Base-by-base conservation (phyloP, 73 alveolate genomes). In the Stentor coeruleus region DNA sequence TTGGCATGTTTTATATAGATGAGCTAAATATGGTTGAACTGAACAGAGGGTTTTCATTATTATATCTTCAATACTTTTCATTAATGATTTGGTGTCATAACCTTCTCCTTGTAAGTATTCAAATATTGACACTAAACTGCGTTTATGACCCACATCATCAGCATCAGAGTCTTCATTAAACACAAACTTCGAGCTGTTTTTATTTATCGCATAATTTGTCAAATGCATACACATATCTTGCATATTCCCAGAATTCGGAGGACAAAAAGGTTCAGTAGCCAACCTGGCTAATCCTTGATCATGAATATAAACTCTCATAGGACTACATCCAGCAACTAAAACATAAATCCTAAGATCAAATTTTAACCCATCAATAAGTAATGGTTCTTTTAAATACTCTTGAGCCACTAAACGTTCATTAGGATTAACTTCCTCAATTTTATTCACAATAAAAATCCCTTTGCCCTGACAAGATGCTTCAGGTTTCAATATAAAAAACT, bases 211-310 rank as follows among this genome's bases (percentile, higher is more conserved):
- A 75, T 93, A 93, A 85, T 93, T 93, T 14, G 98, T 93, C 26
- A 93, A 81, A 83, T 93, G 98, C 98, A 93, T 93, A 84, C 89
- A 93, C 42, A 89, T 38, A 66, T 93, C 89, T 31, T 57, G 59
- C 73, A 91, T 36, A 89, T 93, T 93, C 31, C 81, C 59, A 36
- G 85, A 81, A 31, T 84, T 81, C 2, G 98, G 98, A 26, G 85
- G 81, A 20, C 74, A 75, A 66, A 91, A 93, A 36, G 81, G 80
- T 30, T 85, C 95, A 20, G 94, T 86, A 3, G 98, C 94, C 81
- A 94, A 87, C 74, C 98, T 87, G 37, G 96, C 98, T 59, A 95
- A 77, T 0, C 99, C 99, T 83, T 95, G 99, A 88, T 94, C 86
- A 82, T 93, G 94, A 35, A 96, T 79, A 85, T 85, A 96, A 1